Conservation (phyloP, 768 basidiomycete species). For the Naematelia encephala region DNA sequence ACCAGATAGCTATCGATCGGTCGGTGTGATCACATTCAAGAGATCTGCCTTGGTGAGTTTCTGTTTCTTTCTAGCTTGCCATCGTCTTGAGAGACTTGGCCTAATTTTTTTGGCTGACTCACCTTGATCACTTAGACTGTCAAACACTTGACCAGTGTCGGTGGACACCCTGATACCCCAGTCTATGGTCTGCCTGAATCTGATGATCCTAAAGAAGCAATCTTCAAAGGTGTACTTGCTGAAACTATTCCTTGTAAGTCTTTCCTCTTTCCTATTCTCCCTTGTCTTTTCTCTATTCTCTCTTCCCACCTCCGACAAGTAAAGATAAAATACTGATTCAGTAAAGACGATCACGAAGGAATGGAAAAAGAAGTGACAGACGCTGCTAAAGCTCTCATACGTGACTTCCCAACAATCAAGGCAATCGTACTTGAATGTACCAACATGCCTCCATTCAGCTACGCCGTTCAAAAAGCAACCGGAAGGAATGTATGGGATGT, state of each 20-base stretch:
- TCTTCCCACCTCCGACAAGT: background rate
- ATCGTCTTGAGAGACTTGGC: background rate
- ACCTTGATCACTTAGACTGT: slow-evolving; percentile 10
- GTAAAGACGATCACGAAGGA: slow-evolving; percentile 31
- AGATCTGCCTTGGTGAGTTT: slow-evolving; percentile 22
- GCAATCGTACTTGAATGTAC: slow-evolving; percentile 37
- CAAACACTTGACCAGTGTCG: slow-evolving; percentile 30
- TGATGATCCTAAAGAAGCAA: slow-evolving; percentile 12
- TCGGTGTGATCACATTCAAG: slow-evolving; percentile 35
- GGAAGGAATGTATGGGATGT: slow-evolving; percentile 25
- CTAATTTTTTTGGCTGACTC: background rate
- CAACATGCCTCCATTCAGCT: slow-evolving; percentile 33
- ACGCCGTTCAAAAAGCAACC: slow-evolving; percentile 20
- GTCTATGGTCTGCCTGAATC: slow-evolving; percentile 22
- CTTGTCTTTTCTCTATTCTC: background rate
- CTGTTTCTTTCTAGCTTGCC: background rate
- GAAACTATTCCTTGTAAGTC: slow-evolving; percentile 18
- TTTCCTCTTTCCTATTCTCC: background rate
- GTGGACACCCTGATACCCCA: slow-evolving; percentile 25
- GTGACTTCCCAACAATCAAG: slow-evolving; percentile 19
- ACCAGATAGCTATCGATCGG: slow-evolving; percentile 12
- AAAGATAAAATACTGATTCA: background rate
- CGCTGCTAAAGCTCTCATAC: slow-evolving; percentile 17
- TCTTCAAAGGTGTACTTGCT: slow-evolving; percentile 30
- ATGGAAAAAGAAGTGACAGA: slow-evolving; percentile 30